Evolutionary conservation across 345 rosid species (phyloP).

Genomic region (Lumnitzera littorea): DNA sequence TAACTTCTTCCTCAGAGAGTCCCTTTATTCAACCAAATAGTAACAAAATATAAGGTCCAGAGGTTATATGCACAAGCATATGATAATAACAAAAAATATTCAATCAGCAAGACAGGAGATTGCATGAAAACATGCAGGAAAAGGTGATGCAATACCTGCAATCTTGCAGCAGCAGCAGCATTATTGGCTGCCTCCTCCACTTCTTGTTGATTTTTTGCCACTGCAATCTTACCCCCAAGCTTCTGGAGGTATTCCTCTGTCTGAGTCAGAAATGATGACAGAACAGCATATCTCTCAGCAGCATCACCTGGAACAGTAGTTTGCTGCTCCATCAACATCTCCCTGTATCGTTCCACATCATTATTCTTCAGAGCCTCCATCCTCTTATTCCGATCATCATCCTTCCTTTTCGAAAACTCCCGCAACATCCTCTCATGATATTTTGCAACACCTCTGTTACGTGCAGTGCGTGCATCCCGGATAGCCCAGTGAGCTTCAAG

Average conservation of each 20-base stretch:
- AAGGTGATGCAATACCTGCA: conserved; percentile 47
- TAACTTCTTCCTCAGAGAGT: conserved; percentile 95
- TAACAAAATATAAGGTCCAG: conserved; percentile 5
- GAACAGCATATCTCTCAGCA: conserved; percentile 92
- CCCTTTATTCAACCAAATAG: conserved; percentile 49
- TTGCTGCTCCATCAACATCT: conserved; percentile 98
- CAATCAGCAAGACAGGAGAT: background rate
- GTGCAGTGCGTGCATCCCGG: conserved; percentile 98
- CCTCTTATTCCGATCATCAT: conserved; percentile 90
- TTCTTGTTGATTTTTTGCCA: conserved; percentile 94
- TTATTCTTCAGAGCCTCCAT: conserved; percentile 99
- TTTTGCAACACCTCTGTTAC: conserved; percentile 98
- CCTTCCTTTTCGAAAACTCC: conserved; percentile 92
- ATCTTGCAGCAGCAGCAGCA: conserved; percentile 86
- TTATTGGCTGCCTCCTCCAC: conserved; percentile 98
- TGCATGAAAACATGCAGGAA: background rate
- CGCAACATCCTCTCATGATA: conserved; percentile 96
- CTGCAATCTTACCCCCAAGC: conserved; percentile 87
- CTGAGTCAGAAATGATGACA: conserved; percentile 91
- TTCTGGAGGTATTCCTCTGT: conserved; percentile 97
- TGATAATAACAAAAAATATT: background rate
- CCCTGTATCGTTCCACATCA: conserved; percentile 98
- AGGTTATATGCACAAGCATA: conserved; percentile 12
- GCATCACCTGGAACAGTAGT: conserved; percentile 85
- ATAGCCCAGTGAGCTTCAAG: conserved; percentile 97